Base-by-base conservation (phyloP, 805 yeast genomes). In the Nakazawaea pomicola region DNA sequence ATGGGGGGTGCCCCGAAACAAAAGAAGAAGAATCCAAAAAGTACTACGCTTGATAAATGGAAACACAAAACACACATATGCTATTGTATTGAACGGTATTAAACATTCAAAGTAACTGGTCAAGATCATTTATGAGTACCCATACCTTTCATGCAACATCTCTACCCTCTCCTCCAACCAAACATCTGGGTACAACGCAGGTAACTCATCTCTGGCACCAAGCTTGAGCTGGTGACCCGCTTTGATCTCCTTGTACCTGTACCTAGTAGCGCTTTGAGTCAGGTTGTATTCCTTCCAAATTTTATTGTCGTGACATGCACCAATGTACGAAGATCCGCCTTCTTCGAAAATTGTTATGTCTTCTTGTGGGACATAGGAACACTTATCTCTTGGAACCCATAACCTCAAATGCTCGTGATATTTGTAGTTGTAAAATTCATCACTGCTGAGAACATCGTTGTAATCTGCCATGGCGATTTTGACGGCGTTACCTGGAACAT, bases 321-420 rank as follows among this genome's bases (percentile, higher is more conserved):
- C 71, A 33, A 66, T 63, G 47, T 59, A 65, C 16, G 57, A 58
- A 12, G 60, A 52, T 9, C 58, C 60, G 12, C 62, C 62, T 29
- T 50, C 50, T 36, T 57, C 58, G 44, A 64, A 63, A 34, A 54
- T 51, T 28, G 50, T 54, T 32, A 62, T 58, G 41, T 65, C 71
- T 46, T 65, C 70, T 25, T 55, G 55, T n/a, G 70, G 71, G 24
- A 66, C 63, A 37, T 66, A 66, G 2, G 58, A 45, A 46, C 71
- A 66, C 46, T 64, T 60, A 19, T 54, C 53, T 19, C 52, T 56
- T 32, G 61, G 63, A 23, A 63, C 65, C 59, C 68, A 66, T 15
- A 64, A 44, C 44, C 71, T 49, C 33, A 65, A 43, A 48, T 65
- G 71, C 7, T 59, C 60, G 29, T 58, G 54, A 45, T 50, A 66